Conservation (phyloP, 768 basidiomycete species). For the Termitomyces sp. region DNA sequence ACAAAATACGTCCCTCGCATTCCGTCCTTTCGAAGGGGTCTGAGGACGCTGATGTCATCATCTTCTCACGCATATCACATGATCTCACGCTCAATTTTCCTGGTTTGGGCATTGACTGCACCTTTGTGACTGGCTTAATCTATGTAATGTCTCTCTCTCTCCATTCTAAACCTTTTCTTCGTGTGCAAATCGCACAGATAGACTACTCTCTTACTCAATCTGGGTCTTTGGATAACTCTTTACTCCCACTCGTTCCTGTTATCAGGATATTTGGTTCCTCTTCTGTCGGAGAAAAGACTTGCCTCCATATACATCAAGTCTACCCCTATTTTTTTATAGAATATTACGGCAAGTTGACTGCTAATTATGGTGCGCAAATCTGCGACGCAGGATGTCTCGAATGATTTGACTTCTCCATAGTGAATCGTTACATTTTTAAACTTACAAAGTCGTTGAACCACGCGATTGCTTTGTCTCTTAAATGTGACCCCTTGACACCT, state of each 20-base stretch:
- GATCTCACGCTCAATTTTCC: too few relatives aligned
- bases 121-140: background rate
- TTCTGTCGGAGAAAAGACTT: constrained; percentile 71
- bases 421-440: constrained; percentile 66
- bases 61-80: too few relatives aligned
- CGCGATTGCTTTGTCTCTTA: constrained; percentile 80
- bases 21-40: too few relatives aligned
- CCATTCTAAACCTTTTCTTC: constrained; percentile 18
- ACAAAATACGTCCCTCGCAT: too few relatives aligned
- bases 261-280: constrained; percentile 86
- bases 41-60: too few relatives aligned
- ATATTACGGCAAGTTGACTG: constrained; percentile 66
- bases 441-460: constrained; percentile 78
- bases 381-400: background rate
- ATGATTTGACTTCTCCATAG: constrained; percentile 35
- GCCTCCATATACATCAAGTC: constrained; percentile 89
- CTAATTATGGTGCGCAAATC: constrained; percentile 49
- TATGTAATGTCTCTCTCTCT: background rate
- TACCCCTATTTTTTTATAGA: constrained; percentile 93
- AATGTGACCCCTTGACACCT: constrained; percentile 60
- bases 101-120: too few relatives aligned
- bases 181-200: constrained; percentile 53
- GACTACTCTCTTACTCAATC: constrained; percentile 60
- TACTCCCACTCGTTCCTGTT: constrained; percentile 68
- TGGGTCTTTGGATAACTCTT: constrained; percentile 61